phyloP scores from a whole-genome alignment of 2,329 filamentous ascomycete genomes.

The Ilyonectria destructans region DNA sequence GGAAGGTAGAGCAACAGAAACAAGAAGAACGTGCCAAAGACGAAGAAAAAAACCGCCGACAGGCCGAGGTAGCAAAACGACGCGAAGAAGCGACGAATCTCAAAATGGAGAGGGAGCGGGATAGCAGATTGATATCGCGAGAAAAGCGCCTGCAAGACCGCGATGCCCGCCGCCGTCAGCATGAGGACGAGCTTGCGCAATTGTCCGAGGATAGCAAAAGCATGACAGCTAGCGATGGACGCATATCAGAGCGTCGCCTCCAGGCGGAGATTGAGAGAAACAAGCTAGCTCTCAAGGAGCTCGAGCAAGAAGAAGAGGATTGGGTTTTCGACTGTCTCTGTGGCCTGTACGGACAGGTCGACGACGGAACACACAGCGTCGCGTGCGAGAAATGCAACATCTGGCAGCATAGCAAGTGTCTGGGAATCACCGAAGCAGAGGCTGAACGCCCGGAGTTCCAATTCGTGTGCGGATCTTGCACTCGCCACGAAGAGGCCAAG shows the following conservation, averaged over 20 bases:
- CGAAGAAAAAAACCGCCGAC: constrained; percentile 67
- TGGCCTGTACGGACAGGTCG: constrained; percentile 91
- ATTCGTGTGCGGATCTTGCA: constrained; percentile 87
- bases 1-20: constrained; percentile 84
- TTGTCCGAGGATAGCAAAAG: constrained; percentile 84
- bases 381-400: constrained; percentile 95
- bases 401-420: constrained; percentile 97
- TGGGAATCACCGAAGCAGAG: constrained; percentile 83
- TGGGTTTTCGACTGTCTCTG: constrained; percentile 98
- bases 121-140: constrained; percentile 85
- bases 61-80: constrained; percentile 76
- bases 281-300: constrained; percentile 81
- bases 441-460: constrained; percentile 90
- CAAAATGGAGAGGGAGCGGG: constrained; percentile 80
- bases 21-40: constrained; percentile 81
- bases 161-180: constrained; percentile 84
- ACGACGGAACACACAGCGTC: constrained; percentile 94
- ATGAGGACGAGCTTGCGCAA: constrained; percentile 87
- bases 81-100: constrained; percentile 76
- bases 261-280: constrained; percentile 87
- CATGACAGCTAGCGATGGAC: constrained; percentile 67
- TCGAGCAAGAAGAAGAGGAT: constrained; percentile 83
- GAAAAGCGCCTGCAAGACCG: constrained; percentile 90
- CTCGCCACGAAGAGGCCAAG: constrained; percentile 77
- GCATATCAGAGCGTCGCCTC: constrained; percentile 85